Evolutionary conservation across 768 basidiomycete species (phyloP).

Genomic region (Suillus luteus): DNA sequence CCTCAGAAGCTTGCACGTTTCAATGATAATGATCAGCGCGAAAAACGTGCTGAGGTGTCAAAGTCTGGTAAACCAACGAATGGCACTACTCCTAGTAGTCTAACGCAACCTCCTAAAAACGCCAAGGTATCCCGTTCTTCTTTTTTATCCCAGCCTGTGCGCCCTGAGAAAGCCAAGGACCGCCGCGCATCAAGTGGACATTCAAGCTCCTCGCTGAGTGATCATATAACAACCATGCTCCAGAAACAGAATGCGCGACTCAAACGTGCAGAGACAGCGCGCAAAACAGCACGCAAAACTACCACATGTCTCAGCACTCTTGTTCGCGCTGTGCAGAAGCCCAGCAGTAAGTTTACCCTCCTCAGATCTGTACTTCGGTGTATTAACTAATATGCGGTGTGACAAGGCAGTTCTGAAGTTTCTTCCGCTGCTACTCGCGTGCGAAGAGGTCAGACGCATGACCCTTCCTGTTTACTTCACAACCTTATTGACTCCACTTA

Average conservation of each 20-base stretch:
- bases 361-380: slow-evolving; percentile 4
- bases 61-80: slow-evolving; percentile 3
- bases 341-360: slow-evolving; percentile 9
- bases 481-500: slow-evolving; percentile 16
- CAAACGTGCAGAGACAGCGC: slow-evolving; percentile 11
- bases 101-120: slow-evolving; percentile 16
- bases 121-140: slow-evolving; percentile 1
- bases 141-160: not conserved
- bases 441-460: slow-evolving; percentile 22
- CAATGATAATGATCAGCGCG: slow-evolving; percentile 8
- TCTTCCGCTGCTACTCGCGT: slow-evolving; percentile 23
- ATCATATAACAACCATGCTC: slow-evolving; percentile 1
- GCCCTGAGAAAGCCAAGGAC: slow-evolving; percentile 3
- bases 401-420: slow-evolving; percentile 5
- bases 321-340: slow-evolving; percentile 21
- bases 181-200: not conserved
- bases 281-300: slow-evolving; percentile 11
- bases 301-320: slow-evolving; percentile 18
- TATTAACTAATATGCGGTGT: not conserved
- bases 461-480: slow-evolving; percentile 10
- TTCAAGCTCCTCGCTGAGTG: slow-evolving; percentile 4
- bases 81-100: slow-evolving; percentile 9
- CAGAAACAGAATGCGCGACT: slow-evolving; percentile 18
- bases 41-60: not conserved
- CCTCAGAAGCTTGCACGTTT: slow-evolving; percentile 26